These are phyloP conservation scores for Verticillium isaacii DNA, from an alignment of 2,329 filamentous ascomycete species.

Conservation along the genomic window DNA sequence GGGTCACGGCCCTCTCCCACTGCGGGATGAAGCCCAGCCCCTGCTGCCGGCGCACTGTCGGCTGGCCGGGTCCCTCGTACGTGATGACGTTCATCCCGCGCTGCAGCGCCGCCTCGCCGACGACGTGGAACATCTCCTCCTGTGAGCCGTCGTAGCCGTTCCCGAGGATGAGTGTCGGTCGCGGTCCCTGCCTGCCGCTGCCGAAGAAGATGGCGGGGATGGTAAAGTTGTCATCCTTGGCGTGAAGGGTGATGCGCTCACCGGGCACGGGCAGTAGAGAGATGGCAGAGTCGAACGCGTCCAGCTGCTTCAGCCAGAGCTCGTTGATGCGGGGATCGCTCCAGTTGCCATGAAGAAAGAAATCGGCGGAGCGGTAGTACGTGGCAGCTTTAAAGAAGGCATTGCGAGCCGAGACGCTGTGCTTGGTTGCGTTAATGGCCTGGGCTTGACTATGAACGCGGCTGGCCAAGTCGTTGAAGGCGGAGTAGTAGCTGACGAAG, in stretches of 20 bases:
- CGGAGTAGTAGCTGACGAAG: constrained; percentile 17
- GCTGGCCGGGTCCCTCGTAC: constrained; percentile 42
- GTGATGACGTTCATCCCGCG: constrained; percentile 38
- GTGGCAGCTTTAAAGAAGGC: constrained; percentile 29
- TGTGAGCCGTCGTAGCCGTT: constrained; percentile 38
- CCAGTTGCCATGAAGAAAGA: constrained; percentile 35
- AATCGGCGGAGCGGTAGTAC: constrained; percentile 37
- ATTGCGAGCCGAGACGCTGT: constrained; percentile 19
- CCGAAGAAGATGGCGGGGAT: constrained; percentile 30
- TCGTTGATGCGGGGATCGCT: constrained; percentile 31
- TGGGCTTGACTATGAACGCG: constrained; percentile 14
- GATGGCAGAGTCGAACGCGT: constrained; percentile 32
- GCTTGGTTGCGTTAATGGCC: constrained; percentile 11
- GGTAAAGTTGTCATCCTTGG: constrained; percentile 22
- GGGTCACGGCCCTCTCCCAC: constrained; percentile 35
- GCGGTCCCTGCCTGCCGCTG: neutral
- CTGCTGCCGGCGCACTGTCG: constrained; percentile 32
- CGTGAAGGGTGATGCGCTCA: constrained; percentile 25
- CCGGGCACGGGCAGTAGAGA: constrained; percentile 27
- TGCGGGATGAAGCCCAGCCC: constrained; percentile 36
- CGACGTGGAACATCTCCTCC: constrained; percentile 35
- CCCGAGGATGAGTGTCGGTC: constrained; percentile 34
- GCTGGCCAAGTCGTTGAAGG: constrained; percentile 18
- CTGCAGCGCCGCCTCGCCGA: constrained; percentile 26
- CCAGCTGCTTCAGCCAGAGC: constrained; percentile 28